Evolutionary conservation across 495 filamentous ascomycete species (phyloP), one percentile per base, ranked within the genome.

Genomic region (Lasiosphaeria hispida): DNA sequence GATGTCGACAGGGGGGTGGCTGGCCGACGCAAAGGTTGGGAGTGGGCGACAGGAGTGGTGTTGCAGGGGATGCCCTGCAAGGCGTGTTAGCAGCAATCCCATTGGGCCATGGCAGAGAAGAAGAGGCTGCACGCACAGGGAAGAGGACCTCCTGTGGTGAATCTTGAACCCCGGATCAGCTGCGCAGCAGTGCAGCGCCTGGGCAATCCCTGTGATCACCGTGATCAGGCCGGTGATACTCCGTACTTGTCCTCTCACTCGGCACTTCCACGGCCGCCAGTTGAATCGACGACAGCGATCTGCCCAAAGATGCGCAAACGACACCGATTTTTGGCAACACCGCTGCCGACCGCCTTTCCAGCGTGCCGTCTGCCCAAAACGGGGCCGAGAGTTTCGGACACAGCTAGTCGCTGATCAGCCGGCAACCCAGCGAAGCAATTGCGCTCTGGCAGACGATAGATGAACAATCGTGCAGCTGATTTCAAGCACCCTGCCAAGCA

Each of bases 91-190:
- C 55, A 33, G 40, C 13, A 4, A 50, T 15, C n/a, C 45, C 57
- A 69, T 69, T 70, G 68, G 68, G 55, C 52, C 23, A 30, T 30
- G 17, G 33, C n/a, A n/a, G 49, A 53, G 54, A 40, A 43, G 48
- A 48, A 53, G 48, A 51, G 47, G 40, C 54, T 49, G 57, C 53
- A 66, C 51, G 48, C 42, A 57, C 64, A 60, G 60, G 54, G 53
- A 43, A 39, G 15, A 51, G 63, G 66, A 69, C 69, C 66, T 66
- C 53, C 61, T 51, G 56, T 52, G 53, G 65, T 54, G 60, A 51
- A 65, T 66, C 66, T 57, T 54, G 58, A 51, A 61, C 54, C 64
- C 62, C 62, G 63, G 67, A 69, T 68, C 67, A 70, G 65, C 67
- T 66, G 63, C 50, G 58, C 59, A 59, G 60, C 56, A 57, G 58